These are phyloP conservation scores for Artomyces pyxidatus DNA, from an alignment of 768 basidiomycete genomes.

Conservation along the genomic window DNA sequence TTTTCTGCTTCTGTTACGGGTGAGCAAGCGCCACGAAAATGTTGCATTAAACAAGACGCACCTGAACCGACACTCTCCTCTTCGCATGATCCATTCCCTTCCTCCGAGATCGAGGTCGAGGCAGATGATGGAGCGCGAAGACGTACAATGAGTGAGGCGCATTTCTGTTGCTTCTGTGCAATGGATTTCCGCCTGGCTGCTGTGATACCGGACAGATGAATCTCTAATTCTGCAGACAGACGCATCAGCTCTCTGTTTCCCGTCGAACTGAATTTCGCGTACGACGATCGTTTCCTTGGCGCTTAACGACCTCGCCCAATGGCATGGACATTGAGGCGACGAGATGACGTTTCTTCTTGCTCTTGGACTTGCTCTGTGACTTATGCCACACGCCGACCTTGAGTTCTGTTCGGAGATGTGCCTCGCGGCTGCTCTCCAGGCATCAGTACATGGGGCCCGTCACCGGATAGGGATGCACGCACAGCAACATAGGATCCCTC, in stretches of 20 bases:
- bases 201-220: conserved; percentile 7
- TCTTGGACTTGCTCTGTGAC: conserved; percentile 51
- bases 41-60: too few species aligned
- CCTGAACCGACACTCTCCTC: too few species aligned
- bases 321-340: conserved; percentile 45
- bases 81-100: too few species aligned
- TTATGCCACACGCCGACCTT: conserved; percentile 51
- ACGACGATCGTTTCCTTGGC: conserved; percentile 40
- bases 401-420: conserved; percentile 31
- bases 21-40: too few species aligned
- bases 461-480: conserved; percentile 19
- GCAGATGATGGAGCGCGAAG: conserved; percentile 8
- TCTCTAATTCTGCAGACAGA: conserved; percentile 5
- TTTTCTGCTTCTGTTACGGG: too few species aligned
- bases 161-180: conserved; percentile 8
- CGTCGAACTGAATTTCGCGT: conserved; percentile 15
- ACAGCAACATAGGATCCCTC: conserved; percentile 48
- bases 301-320: conserved; percentile 44
- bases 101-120: too few species aligned
- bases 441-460: neutral
- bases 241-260: neutral
- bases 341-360: conserved; percentile 44
- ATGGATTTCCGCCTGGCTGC: conserved; percentile 8
- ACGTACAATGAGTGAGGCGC: conserved; percentile 10
- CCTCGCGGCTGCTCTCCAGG: conserved; percentile 30